phyloP scores from a whole-genome alignment of 352 stramenopile species.

The Pythium utonaiense region DNA sequence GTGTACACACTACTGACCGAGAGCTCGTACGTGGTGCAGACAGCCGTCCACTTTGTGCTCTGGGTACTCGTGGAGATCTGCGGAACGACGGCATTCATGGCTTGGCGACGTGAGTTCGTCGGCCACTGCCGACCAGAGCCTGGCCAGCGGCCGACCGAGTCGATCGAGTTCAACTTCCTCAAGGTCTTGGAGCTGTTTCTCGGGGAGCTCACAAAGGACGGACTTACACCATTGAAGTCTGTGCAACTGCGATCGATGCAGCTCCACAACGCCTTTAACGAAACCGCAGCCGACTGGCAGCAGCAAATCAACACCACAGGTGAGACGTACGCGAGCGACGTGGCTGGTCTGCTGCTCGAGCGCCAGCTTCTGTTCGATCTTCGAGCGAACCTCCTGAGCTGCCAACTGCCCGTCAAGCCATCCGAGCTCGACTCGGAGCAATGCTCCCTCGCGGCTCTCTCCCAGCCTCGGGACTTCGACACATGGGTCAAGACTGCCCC shows the following conservation, averaged over 20 bases:
- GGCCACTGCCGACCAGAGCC: conserved; percentile 5
- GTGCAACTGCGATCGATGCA: neutral
- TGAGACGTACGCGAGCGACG: neutral
- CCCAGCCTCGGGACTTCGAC: neutral
- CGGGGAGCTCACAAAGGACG: neutral
- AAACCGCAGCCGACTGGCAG: conserved; percentile 5
- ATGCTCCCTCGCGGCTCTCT: neutral
- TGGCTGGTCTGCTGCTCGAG: conserved; percentile 5
- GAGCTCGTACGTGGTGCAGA: conserved; percentile 26
- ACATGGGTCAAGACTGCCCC: neutral
- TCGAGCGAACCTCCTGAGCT: conserved; percentile 1
- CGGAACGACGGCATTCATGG: conserved; percentile 33
- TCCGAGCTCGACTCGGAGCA: neutral
- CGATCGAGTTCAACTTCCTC: neutral
- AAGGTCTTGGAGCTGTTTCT: neutral
- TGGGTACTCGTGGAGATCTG: conserved; percentile 29
- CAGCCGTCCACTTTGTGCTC: conserved; percentile 37
- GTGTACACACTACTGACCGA: conserved; percentile 40
- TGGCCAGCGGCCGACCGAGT: neutral
- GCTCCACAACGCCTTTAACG: conserved; percentile 7
- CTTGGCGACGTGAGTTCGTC: conserved; percentile 28
- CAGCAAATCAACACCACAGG: neutral
- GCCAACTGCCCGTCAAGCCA: neutral
- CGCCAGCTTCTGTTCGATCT: conserved; percentile 8
- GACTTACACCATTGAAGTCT: neutral